Conservation (phyloP, 371 early-diverging fungal species). For the Mortierella sp. region DNA sequence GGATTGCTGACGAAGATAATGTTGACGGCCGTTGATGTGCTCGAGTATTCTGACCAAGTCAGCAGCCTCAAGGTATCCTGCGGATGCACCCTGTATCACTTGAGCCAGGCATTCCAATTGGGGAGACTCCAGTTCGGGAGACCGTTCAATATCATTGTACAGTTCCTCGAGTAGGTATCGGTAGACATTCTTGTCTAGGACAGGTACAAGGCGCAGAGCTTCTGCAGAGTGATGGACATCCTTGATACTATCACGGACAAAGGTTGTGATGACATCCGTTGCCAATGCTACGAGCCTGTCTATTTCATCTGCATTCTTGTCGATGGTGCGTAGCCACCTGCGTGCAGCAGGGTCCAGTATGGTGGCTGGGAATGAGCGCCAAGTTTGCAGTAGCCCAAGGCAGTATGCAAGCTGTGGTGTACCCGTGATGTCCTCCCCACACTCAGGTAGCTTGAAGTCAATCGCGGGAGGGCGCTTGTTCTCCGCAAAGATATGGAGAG, state of each 20-base stretch:
- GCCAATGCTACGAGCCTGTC: neutral
- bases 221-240: neutral
- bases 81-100: neutral
- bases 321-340: too few species aligned
- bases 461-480: too few species aligned
- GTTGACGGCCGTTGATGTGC: too few species aligned
- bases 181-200: neutral
- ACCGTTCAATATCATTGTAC: neutral
- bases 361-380: too few species aligned
- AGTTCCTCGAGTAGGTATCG: neutral
- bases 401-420: too few species aligned
- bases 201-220: neutral
- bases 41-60: neutral
- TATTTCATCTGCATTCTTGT: too few species aligned
- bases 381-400: too few species aligned
- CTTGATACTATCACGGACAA: slow-evolving; percentile 2
- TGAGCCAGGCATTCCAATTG: slow-evolving; percentile 2
- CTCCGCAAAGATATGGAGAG: too few species aligned
- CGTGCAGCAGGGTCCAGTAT: too few species aligned
- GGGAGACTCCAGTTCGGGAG: neutral
- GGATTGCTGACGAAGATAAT: too few species aligned
- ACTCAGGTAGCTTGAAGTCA: too few species aligned
- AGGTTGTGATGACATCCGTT: neutral
- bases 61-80: neutral
- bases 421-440: too few species aligned